These are phyloP conservation scores for Monoraphidium neglectum DNA, from an alignment of 139 green algal species.

Conservation along the genomic window DNA sequence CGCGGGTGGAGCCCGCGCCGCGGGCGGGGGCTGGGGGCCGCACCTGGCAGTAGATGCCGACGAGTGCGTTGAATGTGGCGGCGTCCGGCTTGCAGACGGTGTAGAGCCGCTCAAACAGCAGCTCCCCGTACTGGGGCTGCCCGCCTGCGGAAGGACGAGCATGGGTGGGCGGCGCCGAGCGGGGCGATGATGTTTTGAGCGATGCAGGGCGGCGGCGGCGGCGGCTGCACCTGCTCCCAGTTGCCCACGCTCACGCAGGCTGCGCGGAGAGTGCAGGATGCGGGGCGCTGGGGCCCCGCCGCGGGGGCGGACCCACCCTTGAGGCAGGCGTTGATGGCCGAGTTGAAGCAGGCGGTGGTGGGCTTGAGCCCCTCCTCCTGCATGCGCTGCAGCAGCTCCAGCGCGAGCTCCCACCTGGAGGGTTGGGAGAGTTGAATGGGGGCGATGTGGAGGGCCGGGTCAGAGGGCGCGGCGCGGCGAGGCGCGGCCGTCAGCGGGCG, in stretches of 20 bases:
- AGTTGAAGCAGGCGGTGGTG: constrained; percentile 59
- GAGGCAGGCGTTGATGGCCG: constrained; percentile 47
- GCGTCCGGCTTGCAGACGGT: constrained; percentile 67
- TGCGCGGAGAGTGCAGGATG: not conserved
- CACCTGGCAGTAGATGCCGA: constrained; percentile 70
- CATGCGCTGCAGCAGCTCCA: constrained; percentile 72
- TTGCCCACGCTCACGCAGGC: constrained; percentile 45
- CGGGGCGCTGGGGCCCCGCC: not conserved
- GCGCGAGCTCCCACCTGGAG: constrained; percentile 60
- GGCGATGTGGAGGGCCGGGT: constrained; percentile 43
- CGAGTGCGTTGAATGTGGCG: constrained; percentile 87
- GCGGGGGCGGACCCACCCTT: not conserved
- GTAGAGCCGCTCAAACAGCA: constrained; percentile 49
- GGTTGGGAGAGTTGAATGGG: constrained; percentile 58
- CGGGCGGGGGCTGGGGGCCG: too few relatives aligned
- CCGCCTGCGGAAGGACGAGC: constrained; percentile 79
- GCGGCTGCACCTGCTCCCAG: constrained; percentile 74
- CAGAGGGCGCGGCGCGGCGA: constrained; percentile 33
- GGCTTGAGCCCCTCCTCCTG: constrained; percentile 53
- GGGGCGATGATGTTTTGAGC: constrained; percentile 75
- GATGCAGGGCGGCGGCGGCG: too few relatives aligned
- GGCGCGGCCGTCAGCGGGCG: too few relatives aligned
- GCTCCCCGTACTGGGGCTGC: constrained; percentile 63
- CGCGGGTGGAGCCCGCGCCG: too few relatives aligned
- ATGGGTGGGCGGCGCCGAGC: constrained; percentile 79